These are phyloP conservation scores for Rubus idaeus DNA, from an alignment of 306 rosid species.

Conservation along the genomic window DNA sequence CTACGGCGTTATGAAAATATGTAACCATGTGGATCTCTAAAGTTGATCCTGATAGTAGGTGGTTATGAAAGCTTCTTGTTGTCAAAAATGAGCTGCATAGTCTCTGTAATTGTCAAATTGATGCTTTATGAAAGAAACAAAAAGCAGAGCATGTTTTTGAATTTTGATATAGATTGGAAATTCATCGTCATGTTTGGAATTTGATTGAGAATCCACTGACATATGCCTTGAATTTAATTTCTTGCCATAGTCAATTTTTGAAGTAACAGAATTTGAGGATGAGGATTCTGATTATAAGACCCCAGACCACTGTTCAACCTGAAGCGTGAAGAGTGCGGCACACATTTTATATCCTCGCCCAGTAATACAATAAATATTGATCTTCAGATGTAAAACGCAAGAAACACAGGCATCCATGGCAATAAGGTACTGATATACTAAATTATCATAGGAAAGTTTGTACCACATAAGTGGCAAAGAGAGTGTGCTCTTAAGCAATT, in stretches of 20 bases:
- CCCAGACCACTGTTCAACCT: no score
- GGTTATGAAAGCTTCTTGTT: constrained; percentile 13
- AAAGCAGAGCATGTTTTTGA: not conserved
- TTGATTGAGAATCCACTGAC: not conserved
- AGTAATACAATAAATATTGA: not conserved
- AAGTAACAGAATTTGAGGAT: no score
- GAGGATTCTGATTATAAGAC: no score
- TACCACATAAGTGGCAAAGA: not conserved
- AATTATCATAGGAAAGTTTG: not conserved
- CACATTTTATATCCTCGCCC: no score
- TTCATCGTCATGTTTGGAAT: not conserved
- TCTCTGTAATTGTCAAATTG: constrained; percentile 14
- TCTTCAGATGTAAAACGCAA: not conserved
- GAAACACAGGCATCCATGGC: not conserved
- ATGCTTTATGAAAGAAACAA: not conserved
- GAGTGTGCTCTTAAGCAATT: not conserved
- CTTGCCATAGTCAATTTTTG: no score
- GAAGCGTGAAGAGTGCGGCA: no score
- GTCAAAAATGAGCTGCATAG: constrained; percentile 6
- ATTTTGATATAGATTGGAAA: not conserved
- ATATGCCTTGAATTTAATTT: not conserved
- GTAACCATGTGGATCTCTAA: not conserved
- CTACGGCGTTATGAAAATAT: not conserved
- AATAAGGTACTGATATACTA: not conserved
- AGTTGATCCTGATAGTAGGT: constrained; percentile 6